A percentile compares a stretch with the other conserved stretches of the same genome.
Evolutionary conservation across 78 protist genomes (phyloP).

Genomic region (Dictyostelium capitatum): DNA sequence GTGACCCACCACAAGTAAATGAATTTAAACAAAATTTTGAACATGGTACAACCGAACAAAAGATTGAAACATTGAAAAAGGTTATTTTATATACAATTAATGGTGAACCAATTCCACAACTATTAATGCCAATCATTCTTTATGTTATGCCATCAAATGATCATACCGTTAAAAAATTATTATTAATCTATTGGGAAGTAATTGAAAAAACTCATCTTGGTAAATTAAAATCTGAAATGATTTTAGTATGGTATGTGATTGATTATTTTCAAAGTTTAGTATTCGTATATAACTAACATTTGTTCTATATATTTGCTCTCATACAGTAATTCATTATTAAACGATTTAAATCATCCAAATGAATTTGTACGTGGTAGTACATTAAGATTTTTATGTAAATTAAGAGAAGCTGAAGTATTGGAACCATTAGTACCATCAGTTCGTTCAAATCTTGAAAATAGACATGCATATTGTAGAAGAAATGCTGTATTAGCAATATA

Average conservation of each 20-base stretch:
- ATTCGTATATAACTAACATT: not conserved
- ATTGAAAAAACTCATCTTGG: slow-evolving; percentile 95
- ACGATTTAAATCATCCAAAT: slow-evolving; percentile 95
- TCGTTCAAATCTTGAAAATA: slow-evolving; percentile 91
- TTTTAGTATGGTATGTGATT: slow-evolving; percentile 95
- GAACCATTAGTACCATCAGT: slow-evolving; percentile 94
- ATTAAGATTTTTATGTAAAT: slow-evolving; percentile 95
- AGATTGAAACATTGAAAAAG: slow-evolving; percentile 77
- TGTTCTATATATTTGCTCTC: not conserved
- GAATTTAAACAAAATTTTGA: slow-evolving; percentile 70
- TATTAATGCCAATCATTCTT: slow-evolving; percentile 93
- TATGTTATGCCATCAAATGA: slow-evolving; percentile 90
- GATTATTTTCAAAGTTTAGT: not conserved
- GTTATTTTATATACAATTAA: slow-evolving; percentile 81
- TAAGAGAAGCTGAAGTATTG: slow-evolving; percentile 93
- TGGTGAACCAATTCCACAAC: slow-evolving; percentile 89
- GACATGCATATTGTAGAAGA: slow-evolving; percentile 87
- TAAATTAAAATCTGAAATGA: slow-evolving; percentile 96
- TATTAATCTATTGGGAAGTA: slow-evolving; percentile 95
- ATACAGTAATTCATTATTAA: slow-evolving; percentile 81
- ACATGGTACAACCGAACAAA: slow-evolving; percentile 59
- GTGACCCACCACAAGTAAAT: slow-evolving; percentile 77
- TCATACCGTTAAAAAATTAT: slow-evolving; percentile 95
- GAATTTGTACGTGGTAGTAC: slow-evolving; percentile 97
- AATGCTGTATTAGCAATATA: slow-evolving; percentile 97